phyloP scores from a whole-genome alignment of 306 rosid genomes.

The Carpinus fangiana region DNA sequence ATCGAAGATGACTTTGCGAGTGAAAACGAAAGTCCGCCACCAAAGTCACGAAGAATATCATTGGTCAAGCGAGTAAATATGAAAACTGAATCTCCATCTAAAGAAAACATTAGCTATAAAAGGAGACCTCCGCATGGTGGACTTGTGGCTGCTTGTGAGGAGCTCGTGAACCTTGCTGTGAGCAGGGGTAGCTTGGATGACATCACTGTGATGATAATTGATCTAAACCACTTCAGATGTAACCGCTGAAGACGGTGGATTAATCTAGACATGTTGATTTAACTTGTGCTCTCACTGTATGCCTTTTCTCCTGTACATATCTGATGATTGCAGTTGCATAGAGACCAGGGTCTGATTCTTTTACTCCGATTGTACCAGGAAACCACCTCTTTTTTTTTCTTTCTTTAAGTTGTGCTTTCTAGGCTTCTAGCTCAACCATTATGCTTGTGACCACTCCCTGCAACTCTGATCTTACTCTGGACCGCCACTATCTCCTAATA shows the following conservation, averaged over 20 bases:
- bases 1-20: conserved; percentile 31
- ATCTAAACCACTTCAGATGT: conserved; percentile 43
- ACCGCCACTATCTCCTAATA: too few relatives aligned
- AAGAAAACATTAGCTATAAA: conserved; percentile 33
- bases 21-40: conserved; percentile 51
- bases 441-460: conserved; percentile 2
- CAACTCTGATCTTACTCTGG: background rate
- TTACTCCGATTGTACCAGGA: background rate
- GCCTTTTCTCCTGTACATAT: background rate
- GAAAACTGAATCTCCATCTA: conserved; percentile 38
- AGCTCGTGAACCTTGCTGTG: conserved; percentile 56
- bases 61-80: conserved; percentile 34
- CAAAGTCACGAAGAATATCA: conserved; percentile 51
- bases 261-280: background rate
- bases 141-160: conserved; percentile 62
- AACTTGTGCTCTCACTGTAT: too few relatives aligned
- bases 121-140: conserved; percentile 27
- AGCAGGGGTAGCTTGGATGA: conserved; percentile 64
- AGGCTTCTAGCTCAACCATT: conserved; percentile 2
- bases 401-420: background rate
- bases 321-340: background rate
- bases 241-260: conserved; percentile 14
- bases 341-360: conserved; percentile 3
- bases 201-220: conserved; percentile 63
- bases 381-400: background rate